phyloP scores from a whole-genome alignment of 2,329 filamentous ascomycete genomes.

The Mycocentrospora acerina region DNA sequence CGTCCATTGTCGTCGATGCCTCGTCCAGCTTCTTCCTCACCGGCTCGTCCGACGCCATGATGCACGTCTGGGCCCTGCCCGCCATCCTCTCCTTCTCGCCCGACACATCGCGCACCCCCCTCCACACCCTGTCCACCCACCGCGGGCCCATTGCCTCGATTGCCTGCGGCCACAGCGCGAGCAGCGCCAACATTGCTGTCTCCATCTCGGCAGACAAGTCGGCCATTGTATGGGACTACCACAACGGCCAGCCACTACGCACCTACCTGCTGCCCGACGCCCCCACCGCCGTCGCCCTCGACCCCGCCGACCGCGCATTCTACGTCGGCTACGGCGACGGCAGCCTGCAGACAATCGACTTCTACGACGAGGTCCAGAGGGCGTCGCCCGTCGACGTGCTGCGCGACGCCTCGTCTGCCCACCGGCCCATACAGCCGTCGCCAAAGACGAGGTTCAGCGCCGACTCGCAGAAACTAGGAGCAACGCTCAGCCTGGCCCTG shows the following conservation, averaged over 20 bases:
- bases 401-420: slow-evolving; percentile 57
- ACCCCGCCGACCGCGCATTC: slow-evolving; percentile 80
- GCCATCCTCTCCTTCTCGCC: slow-evolving; percentile 66
- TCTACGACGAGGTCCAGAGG: slow-evolving; percentile 58
- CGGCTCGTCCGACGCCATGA: slow-evolving; percentile 81
- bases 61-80: slow-evolving; percentile 87
- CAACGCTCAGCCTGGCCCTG: slow-evolving; percentile 67
- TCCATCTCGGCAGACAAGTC: slow-evolving; percentile 85
- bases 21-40: slow-evolving; percentile 74
- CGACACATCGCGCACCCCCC: slow-evolving; percentile 62
- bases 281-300: slow-evolving; percentile 72
- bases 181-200: slow-evolving; percentile 77
- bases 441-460: slow-evolving; percentile 47
- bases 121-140: slow-evolving; percentile 76
- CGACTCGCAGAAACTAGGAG: slow-evolving; percentile 64
- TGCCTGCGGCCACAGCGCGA: slow-evolving; percentile 65
- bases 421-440: slow-evolving; percentile 52
- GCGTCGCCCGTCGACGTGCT: slow-evolving; percentile 43
- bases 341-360: slow-evolving; percentile 75
- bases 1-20: slow-evolving; percentile 69
- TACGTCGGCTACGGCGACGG: slow-evolving; percentile 81
- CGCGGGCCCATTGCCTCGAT: slow-evolving; percentile 69
- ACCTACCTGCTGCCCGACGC: slow-evolving; percentile 78
- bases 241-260: slow-evolving; percentile 71
- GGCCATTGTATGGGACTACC: slow-evolving; percentile 90